phyloP scores from a whole-genome alignment of 257 asterid species.

The Paulownia fortunei region DNA sequence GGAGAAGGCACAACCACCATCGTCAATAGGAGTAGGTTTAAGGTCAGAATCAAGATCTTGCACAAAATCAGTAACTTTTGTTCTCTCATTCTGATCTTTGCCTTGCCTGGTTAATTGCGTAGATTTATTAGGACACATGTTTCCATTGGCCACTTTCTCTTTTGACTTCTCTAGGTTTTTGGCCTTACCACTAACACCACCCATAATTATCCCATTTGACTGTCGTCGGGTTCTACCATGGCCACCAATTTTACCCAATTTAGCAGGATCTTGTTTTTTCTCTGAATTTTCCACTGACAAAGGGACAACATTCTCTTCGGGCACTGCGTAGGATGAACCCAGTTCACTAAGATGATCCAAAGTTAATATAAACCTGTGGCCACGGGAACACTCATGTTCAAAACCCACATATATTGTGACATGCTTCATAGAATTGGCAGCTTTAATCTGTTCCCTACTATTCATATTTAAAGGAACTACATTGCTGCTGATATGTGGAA shows the following conservation, averaged over 20 bases:
- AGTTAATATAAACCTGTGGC: constrained; percentile 85
- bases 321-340: constrained; percentile 59
- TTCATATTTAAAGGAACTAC: constrained; percentile 43
- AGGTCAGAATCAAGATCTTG: constrained; percentile 54
- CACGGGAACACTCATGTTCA: constrained; percentile 94
- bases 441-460: constrained; percentile 39
- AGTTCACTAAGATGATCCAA: constrained; percentile 78
- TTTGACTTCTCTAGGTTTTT: constrained; percentile 64
- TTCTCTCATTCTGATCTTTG: constrained; percentile 43
- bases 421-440: constrained; percentile 45
- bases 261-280: constrained; percentile 53
- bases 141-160: constrained; percentile 55
- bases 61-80: constrained; percentile 35
- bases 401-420: constrained; percentile 70
- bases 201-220: constrained; percentile 58
- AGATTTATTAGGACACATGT: constrained; percentile 44
- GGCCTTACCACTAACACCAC: constrained; percentile 48
- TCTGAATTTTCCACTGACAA: constrained; percentile 48
- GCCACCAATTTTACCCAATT: constrained; percentile 58
- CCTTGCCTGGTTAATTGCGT: constrained; percentile 48
- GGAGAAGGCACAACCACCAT: constrained; percentile 55
- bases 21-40: constrained; percentile 53
- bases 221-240: constrained; percentile 65
- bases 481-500: constrained; percentile 53
- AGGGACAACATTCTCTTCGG: constrained; percentile 55